Evolutionary conservation across 2,329 filamentous ascomycete genomes (phyloP).

Genomic region (Fusarium bactridioides): DNA sequence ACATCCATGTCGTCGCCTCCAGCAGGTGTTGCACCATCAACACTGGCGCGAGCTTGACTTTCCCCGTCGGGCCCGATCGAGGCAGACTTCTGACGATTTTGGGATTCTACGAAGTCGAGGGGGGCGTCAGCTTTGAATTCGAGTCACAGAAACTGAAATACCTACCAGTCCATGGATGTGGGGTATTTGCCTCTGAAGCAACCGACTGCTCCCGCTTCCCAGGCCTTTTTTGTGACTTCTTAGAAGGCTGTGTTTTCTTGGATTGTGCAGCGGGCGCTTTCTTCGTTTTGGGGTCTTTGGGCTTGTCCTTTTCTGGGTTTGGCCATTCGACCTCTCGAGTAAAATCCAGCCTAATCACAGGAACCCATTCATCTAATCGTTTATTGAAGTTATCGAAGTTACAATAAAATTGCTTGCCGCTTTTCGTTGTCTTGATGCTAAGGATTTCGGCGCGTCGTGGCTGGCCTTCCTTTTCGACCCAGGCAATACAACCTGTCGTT

Average conservation of each 20-base stretch:
- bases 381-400: conserved; percentile 99
- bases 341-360: conserved; percentile 83
- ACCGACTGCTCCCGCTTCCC: conserved; percentile 65
- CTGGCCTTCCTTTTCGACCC: conserved; percentile 77
- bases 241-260: conserved; percentile 67
- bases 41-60: conserved; percentile 53
- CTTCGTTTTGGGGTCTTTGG: conserved; percentile 80
- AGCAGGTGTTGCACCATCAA: conserved; percentile 56
- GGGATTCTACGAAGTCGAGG: conserved; percentile 58
- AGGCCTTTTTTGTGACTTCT: conserved; percentile 65
- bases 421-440: conserved; percentile 91
- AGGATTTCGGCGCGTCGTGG: conserved; percentile 93
- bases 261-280: conserved; percentile 63
- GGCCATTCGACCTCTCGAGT: conserved; percentile 96
- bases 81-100: conserved; percentile 55
- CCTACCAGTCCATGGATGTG: conserved; percentile 59
- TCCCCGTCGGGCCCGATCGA: conserved; percentile 54
- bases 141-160: not conserved
- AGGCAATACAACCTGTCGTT: conserved; percentile 66
- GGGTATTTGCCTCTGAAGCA: conserved; percentile 61
- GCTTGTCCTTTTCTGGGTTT: conserved; percentile 82
- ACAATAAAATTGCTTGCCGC: conserved; percentile 89
- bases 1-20: conserved; percentile 62
- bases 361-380: conserved; percentile 83
- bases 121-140: not conserved